Conservation (phyloP, 495 filamentous ascomycete species). For the Penicillium cataractarum region DNA sequence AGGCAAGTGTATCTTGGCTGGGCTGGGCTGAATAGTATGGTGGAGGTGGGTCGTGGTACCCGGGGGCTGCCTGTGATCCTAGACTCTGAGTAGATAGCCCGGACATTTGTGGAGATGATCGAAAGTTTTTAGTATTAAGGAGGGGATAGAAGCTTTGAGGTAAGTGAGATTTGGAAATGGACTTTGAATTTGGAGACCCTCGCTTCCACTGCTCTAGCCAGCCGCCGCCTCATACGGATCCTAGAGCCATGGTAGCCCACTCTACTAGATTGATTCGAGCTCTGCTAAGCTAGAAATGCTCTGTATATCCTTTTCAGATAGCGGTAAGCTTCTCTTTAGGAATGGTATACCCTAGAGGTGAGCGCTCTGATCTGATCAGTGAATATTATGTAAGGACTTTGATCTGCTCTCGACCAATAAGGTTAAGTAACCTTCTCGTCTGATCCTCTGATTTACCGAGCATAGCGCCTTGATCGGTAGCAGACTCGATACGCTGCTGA, state of each 20-base stretch:
- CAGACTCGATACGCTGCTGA: too few relatives aligned
- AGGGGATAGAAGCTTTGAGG: background rate
- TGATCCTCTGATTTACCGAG: too few relatives aligned
- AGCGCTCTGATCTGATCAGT: too few relatives aligned
- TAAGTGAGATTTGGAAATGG: background rate
- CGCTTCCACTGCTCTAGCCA: background rate
- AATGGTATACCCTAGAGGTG: too few relatives aligned
- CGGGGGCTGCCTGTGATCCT: conserved; percentile 11
- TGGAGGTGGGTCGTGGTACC: conserved; percentile 10
- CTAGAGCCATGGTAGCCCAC: conserved; percentile 4
- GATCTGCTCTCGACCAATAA: too few relatives aligned
- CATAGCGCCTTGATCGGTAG: too few relatives aligned
- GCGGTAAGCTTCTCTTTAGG: too few relatives aligned
- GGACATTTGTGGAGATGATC: conserved; percentile 1
- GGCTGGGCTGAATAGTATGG: conserved; percentile 15
- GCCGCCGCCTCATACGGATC: conserved; percentile 5
- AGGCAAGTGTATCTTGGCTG: conserved; percentile 10
- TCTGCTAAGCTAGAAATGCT: conserved; percentile 7
- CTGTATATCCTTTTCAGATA: too few relatives aligned
- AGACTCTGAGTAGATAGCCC: conserved; percentile 3
- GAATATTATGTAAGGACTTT: too few relatives aligned
- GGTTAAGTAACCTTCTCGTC: too few relatives aligned
- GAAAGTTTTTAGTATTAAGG: background rate
- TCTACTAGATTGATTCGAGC: background rate
- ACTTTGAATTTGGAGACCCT: background rate